Percentiles rank a stretch among this genome's conserved stretches.
Conservation (phyloP, 2,329 filamentous ascomycete species). For the Pseudogymnoascus sp. region DNA sequence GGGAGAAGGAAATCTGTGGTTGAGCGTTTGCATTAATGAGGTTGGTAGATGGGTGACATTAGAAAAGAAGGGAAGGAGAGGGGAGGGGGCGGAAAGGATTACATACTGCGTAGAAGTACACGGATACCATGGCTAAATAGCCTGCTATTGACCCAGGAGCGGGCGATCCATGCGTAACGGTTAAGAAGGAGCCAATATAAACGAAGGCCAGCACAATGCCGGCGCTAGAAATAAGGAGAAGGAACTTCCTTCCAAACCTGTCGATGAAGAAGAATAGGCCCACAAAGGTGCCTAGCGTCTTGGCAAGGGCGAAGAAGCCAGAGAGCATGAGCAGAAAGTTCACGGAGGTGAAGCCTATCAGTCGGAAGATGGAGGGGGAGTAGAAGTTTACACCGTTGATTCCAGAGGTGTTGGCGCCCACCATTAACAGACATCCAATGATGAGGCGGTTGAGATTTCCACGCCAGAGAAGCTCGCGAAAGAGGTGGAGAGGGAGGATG, state of each 20-base stretch:
- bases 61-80: neutral
- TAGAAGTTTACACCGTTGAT: conserved; percentile 25
- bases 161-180: conserved; percentile 15
- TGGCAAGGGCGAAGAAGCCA: conserved; percentile 13
- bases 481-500: neutral
- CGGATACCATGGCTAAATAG: conserved; percentile 20
- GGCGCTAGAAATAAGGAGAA: neutral
- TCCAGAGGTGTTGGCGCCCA: conserved; percentile 23
- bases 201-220: conserved; percentile 17
- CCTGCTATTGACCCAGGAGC: conserved; percentile 14
- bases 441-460: conserved; percentile 19
- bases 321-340: conserved; percentile 19
- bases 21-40: neutral
- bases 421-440: conserved; percentile 21
- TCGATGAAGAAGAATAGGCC: conserved; percentile 2
- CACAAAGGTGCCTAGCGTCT: neutral
- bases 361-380: conserved; percentile 20
- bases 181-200: conserved; percentile 24
- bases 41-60: neutral
- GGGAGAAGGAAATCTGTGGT: conserved; percentile 21
- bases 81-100: neutral
- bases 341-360: conserved; percentile 21
- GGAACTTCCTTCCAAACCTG: conserved; percentile 7
- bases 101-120: conserved; percentile 22
- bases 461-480: conserved; percentile 19